Evolutionary conservation across 1,284 basidiomycete species (phyloP).

Genomic region (Leccinum pallidistipes): DNA sequence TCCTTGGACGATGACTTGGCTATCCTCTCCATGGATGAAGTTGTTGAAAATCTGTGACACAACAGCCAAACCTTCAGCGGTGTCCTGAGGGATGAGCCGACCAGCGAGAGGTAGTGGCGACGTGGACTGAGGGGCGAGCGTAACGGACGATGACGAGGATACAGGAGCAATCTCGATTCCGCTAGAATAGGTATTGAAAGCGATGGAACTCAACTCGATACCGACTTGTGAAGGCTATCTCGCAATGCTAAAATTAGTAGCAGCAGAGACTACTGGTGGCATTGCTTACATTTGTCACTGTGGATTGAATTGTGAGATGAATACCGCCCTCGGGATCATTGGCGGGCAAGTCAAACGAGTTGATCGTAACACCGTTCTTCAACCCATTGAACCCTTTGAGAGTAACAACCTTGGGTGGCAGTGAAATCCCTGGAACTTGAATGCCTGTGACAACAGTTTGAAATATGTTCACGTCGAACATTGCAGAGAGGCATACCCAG

Average conservation of each 20-base stretch:
- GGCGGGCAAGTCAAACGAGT: conserved; percentile 71
- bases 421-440: conserved; percentile 52
- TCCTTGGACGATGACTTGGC: conserved; percentile 62
- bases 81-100: conserved; percentile 63
- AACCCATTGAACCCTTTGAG: conserved; percentile 75
- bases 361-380: conserved; percentile 61
- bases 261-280: neutral
- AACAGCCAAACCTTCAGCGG: conserved; percentile 51
- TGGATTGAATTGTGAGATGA: conserved; percentile 63
- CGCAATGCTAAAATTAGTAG: conserved; percentile 4
- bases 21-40: conserved; percentile 70
- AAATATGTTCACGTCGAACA: conserved; percentile 1
- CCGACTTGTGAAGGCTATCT: conserved; percentile 75
- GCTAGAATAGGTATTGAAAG: conserved; percentile 59
- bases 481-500: conserved; percentile 42
- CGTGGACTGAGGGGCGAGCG: conserved; percentile 55
- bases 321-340: conserved; percentile 80
- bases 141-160: conserved; percentile 48
- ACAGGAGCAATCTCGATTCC: conserved; percentile 62
- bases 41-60: conserved; percentile 74
- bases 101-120: conserved; percentile 60
- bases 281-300: conserved; percentile 56
- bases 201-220: conserved; percentile 62
- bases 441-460: conserved; percentile 43
- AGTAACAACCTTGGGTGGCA: conserved; percentile 61